These are phyloP conservation scores for Sporobolus alterniflorus DNA, from an alignment of 202 grass and related monocot genomes.

Conservation along the genomic window DNA sequence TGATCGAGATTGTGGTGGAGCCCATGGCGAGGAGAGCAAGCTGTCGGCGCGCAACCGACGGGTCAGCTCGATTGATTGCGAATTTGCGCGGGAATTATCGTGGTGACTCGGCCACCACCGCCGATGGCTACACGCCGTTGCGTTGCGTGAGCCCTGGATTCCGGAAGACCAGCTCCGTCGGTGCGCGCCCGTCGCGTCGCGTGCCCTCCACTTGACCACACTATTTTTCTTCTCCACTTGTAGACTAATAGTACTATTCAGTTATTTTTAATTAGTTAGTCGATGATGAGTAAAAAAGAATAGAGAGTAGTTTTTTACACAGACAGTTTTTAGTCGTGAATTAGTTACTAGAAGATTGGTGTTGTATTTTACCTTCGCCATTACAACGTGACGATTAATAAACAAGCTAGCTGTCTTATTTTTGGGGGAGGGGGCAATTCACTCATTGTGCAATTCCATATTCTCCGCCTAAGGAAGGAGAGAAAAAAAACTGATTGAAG, in stretches of 20 bases:
- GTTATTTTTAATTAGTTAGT: neutral
- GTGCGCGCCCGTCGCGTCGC: constrained; percentile 7
- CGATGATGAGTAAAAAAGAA: no score
- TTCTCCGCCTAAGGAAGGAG: neutral
- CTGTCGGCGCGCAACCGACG: neutral
- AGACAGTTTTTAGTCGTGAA: neutral
- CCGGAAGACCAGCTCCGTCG: neutral
- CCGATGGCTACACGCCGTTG: neutral
- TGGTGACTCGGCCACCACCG: neutral
- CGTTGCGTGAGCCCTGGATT: constrained; percentile 2
- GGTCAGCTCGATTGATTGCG: neutral
- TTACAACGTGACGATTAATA: neutral
- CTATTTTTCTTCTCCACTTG: no score
- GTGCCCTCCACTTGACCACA: no score
- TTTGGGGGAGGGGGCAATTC: no score
- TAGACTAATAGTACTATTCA: neutral
- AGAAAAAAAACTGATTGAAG: neutral
- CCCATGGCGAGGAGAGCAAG: no score
- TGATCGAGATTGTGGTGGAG: no score
- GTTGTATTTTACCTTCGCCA: neutral
- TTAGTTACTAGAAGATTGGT: neutral
- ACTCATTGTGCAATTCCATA: neutral
- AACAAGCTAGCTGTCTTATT: no score
- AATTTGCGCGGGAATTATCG: neutral
- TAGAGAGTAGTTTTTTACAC: no score